Conservation (phyloP, 1,139 yeast species). For the Zygosaccharomyces pseudobailii region DNA sequence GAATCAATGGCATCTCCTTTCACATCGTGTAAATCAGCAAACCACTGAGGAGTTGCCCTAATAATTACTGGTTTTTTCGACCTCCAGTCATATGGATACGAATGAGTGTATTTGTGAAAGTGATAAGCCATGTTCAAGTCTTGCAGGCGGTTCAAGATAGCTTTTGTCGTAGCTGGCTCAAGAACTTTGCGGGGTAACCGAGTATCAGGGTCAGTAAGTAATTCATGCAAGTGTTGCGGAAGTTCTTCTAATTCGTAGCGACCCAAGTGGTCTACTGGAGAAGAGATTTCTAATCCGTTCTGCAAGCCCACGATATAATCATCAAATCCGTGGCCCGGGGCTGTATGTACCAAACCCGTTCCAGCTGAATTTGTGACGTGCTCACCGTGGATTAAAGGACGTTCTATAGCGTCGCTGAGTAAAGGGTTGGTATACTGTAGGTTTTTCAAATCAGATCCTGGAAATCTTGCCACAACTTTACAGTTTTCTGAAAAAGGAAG, state of each 20-base stretch:
- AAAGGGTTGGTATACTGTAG: conserved; percentile 56
- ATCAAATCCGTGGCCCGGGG: conserved; percentile 97
- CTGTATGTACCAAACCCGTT: conserved; percentile 93
- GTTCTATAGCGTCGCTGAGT: conserved; percentile 34
- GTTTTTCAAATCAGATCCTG: conserved; percentile 47
- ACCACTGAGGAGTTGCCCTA: conserved; percentile 96
- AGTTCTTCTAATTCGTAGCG: conserved; percentile 39
- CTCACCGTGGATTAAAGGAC: conserved; percentile 69
- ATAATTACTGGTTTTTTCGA: conserved; percentile 93
- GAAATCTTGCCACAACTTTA: conserved; percentile 24
- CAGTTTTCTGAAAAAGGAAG: conserved; percentile 26
- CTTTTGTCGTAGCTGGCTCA: conserved; percentile 47
- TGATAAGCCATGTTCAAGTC: conserved; percentile 46
- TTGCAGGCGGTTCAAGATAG: conserved; percentile 43
- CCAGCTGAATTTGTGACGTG: conserved; percentile 83
- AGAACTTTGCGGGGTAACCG: conserved; percentile 60
- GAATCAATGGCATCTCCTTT: conserved; percentile 59
- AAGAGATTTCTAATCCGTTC: conserved; percentile 53
- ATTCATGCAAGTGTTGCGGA: conserved; percentile 19
- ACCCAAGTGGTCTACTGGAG: conserved; percentile 79
- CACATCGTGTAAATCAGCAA: conserved; percentile 76
- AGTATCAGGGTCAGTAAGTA: conserved; percentile 39
- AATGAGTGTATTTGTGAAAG: conserved; percentile 58
- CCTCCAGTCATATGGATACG: conserved; percentile 97
- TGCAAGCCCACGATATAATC: conserved; percentile 71